phyloP scores from a whole-genome alignment of 73 alveolate species.

The Stentor roeselii region DNA sequence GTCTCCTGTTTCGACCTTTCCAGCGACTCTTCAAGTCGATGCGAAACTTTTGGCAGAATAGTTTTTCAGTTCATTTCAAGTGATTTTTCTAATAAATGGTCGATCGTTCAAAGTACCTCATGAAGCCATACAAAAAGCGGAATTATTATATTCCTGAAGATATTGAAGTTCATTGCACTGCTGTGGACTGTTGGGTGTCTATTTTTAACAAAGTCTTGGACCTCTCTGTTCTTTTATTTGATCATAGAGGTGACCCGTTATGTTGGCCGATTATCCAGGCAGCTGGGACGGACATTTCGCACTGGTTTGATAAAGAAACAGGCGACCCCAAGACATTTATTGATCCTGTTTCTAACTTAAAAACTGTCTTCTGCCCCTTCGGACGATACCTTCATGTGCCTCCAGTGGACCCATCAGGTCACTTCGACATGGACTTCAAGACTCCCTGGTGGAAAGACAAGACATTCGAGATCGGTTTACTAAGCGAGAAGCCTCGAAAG shows the following conservation, averaged over 20 bases:
- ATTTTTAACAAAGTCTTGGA: constrained; percentile 90
- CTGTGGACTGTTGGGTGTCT: constrained; percentile 93
- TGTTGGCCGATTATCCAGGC: constrained; percentile 89
- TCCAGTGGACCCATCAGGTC: constrained; percentile 81
- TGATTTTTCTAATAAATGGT: constrained; percentile 11
- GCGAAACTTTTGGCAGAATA: no score
- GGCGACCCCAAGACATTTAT: constrained; percentile 88
- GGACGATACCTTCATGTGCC: constrained; percentile 97
- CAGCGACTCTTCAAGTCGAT: no score
- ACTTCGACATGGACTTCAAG: constrained; percentile 61
- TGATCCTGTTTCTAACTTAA: constrained; percentile 87
- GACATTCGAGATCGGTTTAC: constrained; percentile 77
- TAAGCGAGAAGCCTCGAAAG: constrained; percentile 85
- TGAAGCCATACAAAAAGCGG: constrained; percentile 71
- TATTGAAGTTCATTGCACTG: constrained; percentile 90
- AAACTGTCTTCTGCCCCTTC: constrained; percentile 86
- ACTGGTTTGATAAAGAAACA: constrained; percentile 95
- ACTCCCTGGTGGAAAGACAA: constrained; percentile 97
- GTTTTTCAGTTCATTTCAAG: no score
- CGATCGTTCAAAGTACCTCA: constrained; percentile 24
- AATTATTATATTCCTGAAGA: constrained; percentile 94
- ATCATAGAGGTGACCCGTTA: constrained; percentile 60
- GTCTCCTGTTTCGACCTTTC: no score
- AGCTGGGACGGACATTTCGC: constrained; percentile 96
- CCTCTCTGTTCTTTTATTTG: constrained; percentile 80